These are phyloP conservation scores for Eimeria falciformis DNA, from an alignment of 169 alveolate species.

Conservation along the genomic window DNA sequence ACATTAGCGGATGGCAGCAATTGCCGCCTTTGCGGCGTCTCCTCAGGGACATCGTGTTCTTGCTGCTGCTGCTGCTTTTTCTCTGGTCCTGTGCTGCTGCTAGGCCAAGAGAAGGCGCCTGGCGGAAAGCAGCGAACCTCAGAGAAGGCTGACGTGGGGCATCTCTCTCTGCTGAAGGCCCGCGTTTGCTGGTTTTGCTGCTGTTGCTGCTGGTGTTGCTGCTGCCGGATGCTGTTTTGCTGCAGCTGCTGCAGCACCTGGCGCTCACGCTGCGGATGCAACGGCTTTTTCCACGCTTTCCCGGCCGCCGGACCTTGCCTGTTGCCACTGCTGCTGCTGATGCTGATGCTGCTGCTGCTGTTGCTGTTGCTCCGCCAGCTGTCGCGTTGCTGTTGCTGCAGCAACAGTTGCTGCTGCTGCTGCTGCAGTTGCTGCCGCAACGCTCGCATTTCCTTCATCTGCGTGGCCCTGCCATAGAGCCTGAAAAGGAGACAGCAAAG, in stretches of 20 bases:
- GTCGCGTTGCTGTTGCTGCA: slow-evolving; percentile 47
- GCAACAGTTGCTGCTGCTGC: slow-evolving; percentile 48
- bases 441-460: slow-evolving; percentile 39
- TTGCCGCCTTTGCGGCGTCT: not conserved
- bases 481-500: not conserved
- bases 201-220: not conserved
- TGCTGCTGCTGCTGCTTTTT: slow-evolving; percentile 13
- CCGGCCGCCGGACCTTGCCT: not conserved
- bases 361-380: not conserved
- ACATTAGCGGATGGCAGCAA: slow-evolving; percentile 76
- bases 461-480: slow-evolving; percentile 36
- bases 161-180: too few species aligned
- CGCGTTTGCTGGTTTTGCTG: not conserved
- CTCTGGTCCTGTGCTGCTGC: not conserved
- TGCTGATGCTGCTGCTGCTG: slow-evolving; percentile 43
- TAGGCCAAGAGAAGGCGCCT: not conserved
- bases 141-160: too few species aligned
- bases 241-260: slow-evolving; percentile 55
- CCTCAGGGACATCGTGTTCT: not conserved
- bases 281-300: not conserved
- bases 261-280: not conserved
- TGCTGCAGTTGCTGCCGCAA: slow-evolving; percentile 38
- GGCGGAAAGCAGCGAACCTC: too few species aligned
- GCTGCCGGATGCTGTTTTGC: slow-evolving; percentile 16
- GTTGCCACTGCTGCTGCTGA: slow-evolving; percentile 11